These are phyloP conservation scores for Neurospora sp. DNA, from an alignment of 495 filamentous ascomycete genomes.

Conservation along the genomic window DNA sequence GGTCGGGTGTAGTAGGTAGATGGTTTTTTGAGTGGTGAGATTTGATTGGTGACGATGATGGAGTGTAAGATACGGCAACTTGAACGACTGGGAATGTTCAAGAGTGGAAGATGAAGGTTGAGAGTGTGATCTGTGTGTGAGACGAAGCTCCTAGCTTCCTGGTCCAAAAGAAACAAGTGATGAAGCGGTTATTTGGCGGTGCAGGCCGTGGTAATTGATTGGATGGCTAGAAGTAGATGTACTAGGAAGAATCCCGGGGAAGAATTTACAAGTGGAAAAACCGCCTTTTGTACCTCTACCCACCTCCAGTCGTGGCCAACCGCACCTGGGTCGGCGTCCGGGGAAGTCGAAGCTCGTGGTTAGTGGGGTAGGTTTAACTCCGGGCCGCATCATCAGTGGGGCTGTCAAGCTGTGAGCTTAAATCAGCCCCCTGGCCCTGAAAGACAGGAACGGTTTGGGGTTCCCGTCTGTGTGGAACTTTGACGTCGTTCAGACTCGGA, in stretches of 20 bases:
- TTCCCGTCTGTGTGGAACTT: neutral
- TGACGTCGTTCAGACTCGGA: neutral
- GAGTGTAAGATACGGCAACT: neutral
- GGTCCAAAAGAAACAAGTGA: too few relatives aligned
- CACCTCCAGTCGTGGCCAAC: neutral
- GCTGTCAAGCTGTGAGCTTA: neutral
- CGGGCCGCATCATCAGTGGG: neutral
- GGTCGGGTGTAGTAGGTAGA: neutral
- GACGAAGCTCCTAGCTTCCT: neutral
- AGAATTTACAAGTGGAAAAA: too few relatives aligned
- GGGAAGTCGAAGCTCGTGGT: neutral
- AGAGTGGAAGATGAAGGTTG: neutral
- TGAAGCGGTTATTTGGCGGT: too few relatives aligned
- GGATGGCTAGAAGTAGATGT: too few relatives aligned
- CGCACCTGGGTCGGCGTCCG: neutral
- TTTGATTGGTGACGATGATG: neutral
- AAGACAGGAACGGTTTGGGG: neutral
- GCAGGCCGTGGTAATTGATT: too few relatives aligned
- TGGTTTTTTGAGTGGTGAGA: neutral
- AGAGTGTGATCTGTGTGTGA: neutral
- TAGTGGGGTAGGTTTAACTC: neutral
- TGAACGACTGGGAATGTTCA: neutral
- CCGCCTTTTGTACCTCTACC: too few relatives aligned
- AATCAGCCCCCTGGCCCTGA: neutral
- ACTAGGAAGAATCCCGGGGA: too few relatives aligned